Base-by-base conservation (phyloP, 306 rosid genomes). In the Pueraria montana region DNA sequence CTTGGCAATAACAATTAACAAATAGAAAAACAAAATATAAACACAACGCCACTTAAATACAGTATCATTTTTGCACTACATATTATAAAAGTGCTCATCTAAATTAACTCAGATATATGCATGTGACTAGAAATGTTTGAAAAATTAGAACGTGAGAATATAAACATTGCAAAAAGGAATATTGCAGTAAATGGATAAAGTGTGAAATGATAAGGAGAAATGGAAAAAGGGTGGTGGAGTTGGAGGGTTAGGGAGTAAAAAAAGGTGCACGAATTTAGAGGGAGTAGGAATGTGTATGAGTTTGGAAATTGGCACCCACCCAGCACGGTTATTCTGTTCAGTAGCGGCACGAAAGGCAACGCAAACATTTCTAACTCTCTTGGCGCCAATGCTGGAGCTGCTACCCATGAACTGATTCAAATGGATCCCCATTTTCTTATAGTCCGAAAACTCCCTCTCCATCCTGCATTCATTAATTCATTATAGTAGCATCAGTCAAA, bases 331-430 rank as follows among this genome's bases (percentile, higher is more conserved):
- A 86, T 84, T 91, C 18, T 89, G 96, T 8, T 95, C 92, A 49
- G 96, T 85, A 78, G 97, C 90, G 48, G 94, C 91, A 59, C 98
- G 99, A 90, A 95, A 95, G 64, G 99, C 97, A 21, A 95, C 85
- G 78, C 99, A 95, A 0, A 95, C 93, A 70, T 92, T 92, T 67
- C 87, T 91, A 85, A 96, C 92, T 87, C 98, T 81, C 81, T 92
- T 93, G 83, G 99, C 98, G 10, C 99, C 99, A 76, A 96, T 96
- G 86, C 99, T 96, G 0, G 99, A 96, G 80, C 99, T 96, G 80
- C 99, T 96, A 6, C 97, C 99, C 87, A 92, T 88, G 14, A 96
- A 87, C 84, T 96, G 99, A 86, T 96, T 96, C 96, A 96, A 89
- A 86, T 93, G 97, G 13, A 78, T 93, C 78, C 97, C 97, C 82